Base-by-base conservation (phyloP, 768 basidiomycete genomes). In the Leccinellum rugosiceps region DNA sequence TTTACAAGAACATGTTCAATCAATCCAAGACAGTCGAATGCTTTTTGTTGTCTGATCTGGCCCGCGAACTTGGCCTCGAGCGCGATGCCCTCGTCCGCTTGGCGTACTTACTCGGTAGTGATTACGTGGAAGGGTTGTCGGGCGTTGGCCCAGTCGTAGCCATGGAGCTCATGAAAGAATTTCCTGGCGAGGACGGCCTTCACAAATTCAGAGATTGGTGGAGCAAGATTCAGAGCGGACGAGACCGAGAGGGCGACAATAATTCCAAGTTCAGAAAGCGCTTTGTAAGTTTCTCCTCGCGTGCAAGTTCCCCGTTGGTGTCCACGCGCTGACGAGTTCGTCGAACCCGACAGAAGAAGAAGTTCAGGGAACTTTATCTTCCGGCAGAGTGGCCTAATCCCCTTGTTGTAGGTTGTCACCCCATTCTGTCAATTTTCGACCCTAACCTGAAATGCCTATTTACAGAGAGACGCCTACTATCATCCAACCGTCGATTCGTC, bases 1-100 rank as follows among this genome's bases (percentile, higher is more conserved):
- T 98, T 19, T 97, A 90, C 81, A 97, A 96, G 75, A 98, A 99
- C 71, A 96, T 99, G 90, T 99, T 99, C 78, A 98, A 98, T 70
- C 96, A 98, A 73, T 90, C 92, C 49, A 98, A 98, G 78, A 98
- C 94, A 4, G 97, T 98, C 54, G 97, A 99, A 73, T 94, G 94
- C 68, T 99, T 97, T 78, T 77, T 97, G 34, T 75, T 85, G 2
- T 73, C 83, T 6, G 97, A 99, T 69, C 81, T 98, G 50, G 81
- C 81, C 38, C 82, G 94, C 44, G 97, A 99, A 71, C 79, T 99
- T 10, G 88, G 92, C 6, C 77, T 98, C 23, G 87, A 91, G 50
- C 81, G 94, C 25, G 92, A 92, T 63, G 87, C 88, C 15, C 83
- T 98, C 44, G 83, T 98, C 55, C 83, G 88, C 31, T 78, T 99